Evolutionary conservation across 1,284 basidiomycete genomes (phyloP).

Genomic region (Austroboletus rostrupii): DNA sequence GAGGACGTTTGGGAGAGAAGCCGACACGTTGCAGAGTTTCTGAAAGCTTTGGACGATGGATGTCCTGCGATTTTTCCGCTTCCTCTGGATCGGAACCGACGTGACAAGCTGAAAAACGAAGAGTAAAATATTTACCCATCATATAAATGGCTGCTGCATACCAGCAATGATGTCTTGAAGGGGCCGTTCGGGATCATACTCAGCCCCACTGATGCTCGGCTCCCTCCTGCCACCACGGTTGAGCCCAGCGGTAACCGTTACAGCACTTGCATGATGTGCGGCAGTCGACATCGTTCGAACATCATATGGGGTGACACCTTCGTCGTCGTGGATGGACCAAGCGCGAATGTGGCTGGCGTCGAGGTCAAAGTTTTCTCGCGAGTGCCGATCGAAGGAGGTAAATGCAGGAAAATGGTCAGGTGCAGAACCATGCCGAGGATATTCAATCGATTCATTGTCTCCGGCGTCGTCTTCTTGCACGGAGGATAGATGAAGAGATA

Average conservation of each 20-base stretch:
- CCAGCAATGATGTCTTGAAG: conserved; percentile 69
- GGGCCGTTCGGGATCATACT: conserved; percentile 85
- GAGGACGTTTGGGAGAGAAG: conserved; percentile 69
- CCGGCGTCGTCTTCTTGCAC: conserved; percentile 38
- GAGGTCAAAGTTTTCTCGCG: conserved; percentile 51
- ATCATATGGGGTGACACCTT: conserved; percentile 59
- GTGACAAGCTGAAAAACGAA: conserved; percentile 14
- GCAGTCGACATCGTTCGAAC: conserved; percentile 74
- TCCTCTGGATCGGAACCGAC: conserved; percentile 16
- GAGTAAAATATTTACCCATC: background rate
- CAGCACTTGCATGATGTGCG: conserved; percentile 80
- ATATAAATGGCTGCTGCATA: conserved; percentile 42
- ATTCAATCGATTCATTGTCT: conserved; percentile 53
- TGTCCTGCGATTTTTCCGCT: conserved; percentile 27
- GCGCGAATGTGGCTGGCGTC: conserved; percentile 52
- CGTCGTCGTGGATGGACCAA: conserved; percentile 68
- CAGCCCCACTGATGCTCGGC: conserved; percentile 65
- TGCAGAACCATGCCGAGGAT: conserved; percentile 59
- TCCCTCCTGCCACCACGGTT: conserved; percentile 47
- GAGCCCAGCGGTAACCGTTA: conserved; percentile 83
- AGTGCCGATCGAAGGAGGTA: conserved; percentile 56
- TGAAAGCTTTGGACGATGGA: conserved; percentile 54
- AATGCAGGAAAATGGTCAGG: conserved; percentile 52
- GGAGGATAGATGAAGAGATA: conserved; percentile 62
- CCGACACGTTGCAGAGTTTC: conserved; percentile 62